These are phyloP conservation scores for Cladobotryum mycophilum DNA, from an alignment of 2,329 filamentous ascomycete genomes.

Conservation along the genomic window DNA sequence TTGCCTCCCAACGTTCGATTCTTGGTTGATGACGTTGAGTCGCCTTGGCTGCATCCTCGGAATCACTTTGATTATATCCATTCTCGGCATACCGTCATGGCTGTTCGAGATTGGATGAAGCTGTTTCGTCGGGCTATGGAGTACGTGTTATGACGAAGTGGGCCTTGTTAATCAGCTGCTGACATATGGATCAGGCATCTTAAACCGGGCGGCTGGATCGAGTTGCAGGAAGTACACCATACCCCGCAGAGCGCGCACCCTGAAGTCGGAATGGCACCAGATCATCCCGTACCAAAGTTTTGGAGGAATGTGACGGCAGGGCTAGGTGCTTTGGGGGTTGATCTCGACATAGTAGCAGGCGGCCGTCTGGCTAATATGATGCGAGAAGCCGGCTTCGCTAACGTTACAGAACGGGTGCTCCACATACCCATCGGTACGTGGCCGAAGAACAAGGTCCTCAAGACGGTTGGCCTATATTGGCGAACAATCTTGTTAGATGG, in stretches of 20 bases:
- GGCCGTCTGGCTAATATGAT: conserved; percentile 38
- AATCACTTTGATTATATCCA: conserved; percentile 57
- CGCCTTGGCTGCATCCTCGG: conserved; percentile 46
- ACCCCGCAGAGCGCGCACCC: conserved; percentile 38
- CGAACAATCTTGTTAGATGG: conserved; percentile 44
- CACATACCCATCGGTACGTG: conserved; percentile 50
- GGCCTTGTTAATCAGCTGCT: neutral
- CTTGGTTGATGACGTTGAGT: conserved; percentile 52
- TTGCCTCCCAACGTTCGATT: conserved; percentile 51
- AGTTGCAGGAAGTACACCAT: conserved; percentile 49
- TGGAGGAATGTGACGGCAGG: conserved; percentile 41
- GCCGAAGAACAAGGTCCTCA: conserved; percentile 45
- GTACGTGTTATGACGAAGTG: conserved; percentile 25
- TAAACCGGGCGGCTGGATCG: conserved; percentile 49
- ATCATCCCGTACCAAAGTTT: conserved; percentile 40
- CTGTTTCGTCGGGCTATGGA: conserved; percentile 41
- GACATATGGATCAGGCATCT: conserved; percentile 33
- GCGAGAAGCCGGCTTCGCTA: conserved; percentile 45
- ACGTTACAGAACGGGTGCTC: conserved; percentile 43
- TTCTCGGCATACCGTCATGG: conserved; percentile 50
- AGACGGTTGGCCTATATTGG: conserved; percentile 47
- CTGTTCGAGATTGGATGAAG: conserved; percentile 48
- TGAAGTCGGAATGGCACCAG: conserved; percentile 29
- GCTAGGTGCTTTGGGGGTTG: conserved; percentile 38
- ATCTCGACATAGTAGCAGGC: conserved; percentile 38